Evolutionary conservation across 306 rosid genomes (phyloP), one percentile per base, ranked within the genome.

Genomic region (Begonia loranthoides): DNA sequence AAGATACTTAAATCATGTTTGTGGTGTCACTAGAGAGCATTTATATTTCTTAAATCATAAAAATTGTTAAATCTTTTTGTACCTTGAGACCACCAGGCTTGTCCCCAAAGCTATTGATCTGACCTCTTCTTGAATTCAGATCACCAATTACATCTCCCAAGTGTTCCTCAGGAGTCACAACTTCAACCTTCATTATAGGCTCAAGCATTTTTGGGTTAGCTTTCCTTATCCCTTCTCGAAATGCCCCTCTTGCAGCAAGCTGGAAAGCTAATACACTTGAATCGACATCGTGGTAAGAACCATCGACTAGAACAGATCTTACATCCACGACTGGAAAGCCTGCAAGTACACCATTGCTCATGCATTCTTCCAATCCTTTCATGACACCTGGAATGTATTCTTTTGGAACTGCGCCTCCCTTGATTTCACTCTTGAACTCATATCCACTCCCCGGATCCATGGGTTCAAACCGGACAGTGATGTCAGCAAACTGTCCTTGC

Each of bases 21-120:
- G 8, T 28, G 1, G 36, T 0, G 36, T 7, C 36, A 28, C 8
- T 28, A 2, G 3, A 19, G 22, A 19, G 22, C 3, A 2, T 19
- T 19, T 19, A 2, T 19, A 19, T 19, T 19, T 19, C 22, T 1
- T 19, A 19, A 19, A 19, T 19, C 22, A 19, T 19, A 19, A 19
- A 19, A 19, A 2, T 19, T 19, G 22, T 19, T 19, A 19, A 19
- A 19, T 19, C 22, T 4, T 19, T 19, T 28, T 28, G 36, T 72
- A 86, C 94, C 95, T 90, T 90, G 45, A 90, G 99, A 63, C 99
- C 87, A 38, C 99, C 99, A 0, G 99, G 99, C 54, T 86, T 90
- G 79, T 90, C 95, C 39, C 83, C 78, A 54, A 90, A 90, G 69
- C 70, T 82, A 79, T 90, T 90, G 77, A 90, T 90, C 65, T 82